Base-by-base conservation (phyloP, 768 basidiomycete species). In the Leccinum ochraceum region DNA sequence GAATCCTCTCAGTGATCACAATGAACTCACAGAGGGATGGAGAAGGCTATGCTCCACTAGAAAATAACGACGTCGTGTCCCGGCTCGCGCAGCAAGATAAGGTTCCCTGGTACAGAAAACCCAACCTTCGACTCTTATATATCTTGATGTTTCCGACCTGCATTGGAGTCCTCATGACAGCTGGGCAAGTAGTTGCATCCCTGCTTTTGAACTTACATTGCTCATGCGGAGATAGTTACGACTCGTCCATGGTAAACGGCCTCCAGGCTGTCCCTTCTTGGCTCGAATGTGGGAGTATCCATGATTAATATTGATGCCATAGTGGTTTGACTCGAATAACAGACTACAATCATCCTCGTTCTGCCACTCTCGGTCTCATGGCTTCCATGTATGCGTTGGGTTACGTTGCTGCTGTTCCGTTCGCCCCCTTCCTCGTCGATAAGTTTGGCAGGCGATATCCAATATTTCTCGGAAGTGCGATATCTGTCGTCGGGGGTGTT, bases 71-170 rank as follows among this genome's bases (percentile, higher is more conserved):
- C n/a, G n/a, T n/a, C 26, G 67, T 71, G 2, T 46, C 44, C 3
- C 44, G 20, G 4, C 11, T 46, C 5, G 20, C 44, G 20, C 44
- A 11, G 44, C 44, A 46, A 46, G 44, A 46, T 13, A 3, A 20
- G 10, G 0, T 46, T 46, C 44, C 44, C 44, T 88, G 86, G 86
- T 87, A 86, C 69, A 69, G 66, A 61, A 88, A 87, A 64, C 84
- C 77, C 2, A 87, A 20, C 44, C 44, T 46, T 46, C 44, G 44
- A 46, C 20, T 46, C 20, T 46, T 46, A 46, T 46, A 46, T 20
- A n/a, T 46, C 44, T 46, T 46, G 20, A 46, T 46, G 44, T 20
- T 46, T 46, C 44, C 44, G n/a, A n/a, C n/a, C n/a, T n/a, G n/a
- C n/a, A n/a, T n/a, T n/a, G n/a, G n/a, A n/a, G n/a, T n/a, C n/a